Percentiles rank a stretch among this genome's conserved stretches.
phyloP scores from a whole-genome alignment of 192 early-diverging fungal species.

The Rhizoclosmatium globosum region DNA sequence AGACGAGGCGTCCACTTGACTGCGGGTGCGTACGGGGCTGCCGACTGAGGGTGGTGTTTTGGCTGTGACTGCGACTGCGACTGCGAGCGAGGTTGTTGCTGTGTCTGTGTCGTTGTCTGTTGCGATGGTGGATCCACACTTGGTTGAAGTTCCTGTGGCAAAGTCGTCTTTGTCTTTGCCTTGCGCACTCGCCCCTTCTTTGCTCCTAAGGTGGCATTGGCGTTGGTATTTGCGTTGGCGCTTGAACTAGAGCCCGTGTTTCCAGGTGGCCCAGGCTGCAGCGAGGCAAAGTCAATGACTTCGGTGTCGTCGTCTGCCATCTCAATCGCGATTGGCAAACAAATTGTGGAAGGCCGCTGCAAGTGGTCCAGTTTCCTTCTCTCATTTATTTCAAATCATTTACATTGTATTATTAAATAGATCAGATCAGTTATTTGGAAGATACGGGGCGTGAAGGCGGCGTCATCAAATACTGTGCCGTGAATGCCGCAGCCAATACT shows the following conservation, averaged over 20 bases:
- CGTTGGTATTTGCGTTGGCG: not conserved
- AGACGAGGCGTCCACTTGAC: not conserved
- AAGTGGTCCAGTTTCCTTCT: no score
- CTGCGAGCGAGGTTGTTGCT: not conserved
- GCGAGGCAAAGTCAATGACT: not conserved
- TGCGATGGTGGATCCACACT: not conserved
- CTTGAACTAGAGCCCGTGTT: not conserved
- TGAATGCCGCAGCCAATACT: not conserved
- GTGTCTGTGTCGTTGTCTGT: not conserved
- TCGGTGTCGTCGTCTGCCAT: not conserved
- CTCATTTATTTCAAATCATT: no score
- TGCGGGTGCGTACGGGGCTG: not conserved
- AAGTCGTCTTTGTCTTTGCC: slow-evolving; percentile 1
- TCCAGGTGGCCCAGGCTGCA: not conserved
- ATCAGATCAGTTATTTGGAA: no score
- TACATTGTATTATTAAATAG: no score
- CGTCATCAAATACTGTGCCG: not conserved
- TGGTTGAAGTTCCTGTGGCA: not conserved
- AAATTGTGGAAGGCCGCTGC: no score
- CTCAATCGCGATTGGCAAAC: no score
- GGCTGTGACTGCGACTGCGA: no score
- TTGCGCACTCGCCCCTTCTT: not conserved
- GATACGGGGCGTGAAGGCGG: no score
- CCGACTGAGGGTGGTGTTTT: not conserved
- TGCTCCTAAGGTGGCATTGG: not conserved